A percentile compares a stretch with the other conserved stretches of the same genome.
Evolutionary conservation across 352 stramenopile genomes (phyloP).

Genomic region (Phytopythium litorale): DNA sequence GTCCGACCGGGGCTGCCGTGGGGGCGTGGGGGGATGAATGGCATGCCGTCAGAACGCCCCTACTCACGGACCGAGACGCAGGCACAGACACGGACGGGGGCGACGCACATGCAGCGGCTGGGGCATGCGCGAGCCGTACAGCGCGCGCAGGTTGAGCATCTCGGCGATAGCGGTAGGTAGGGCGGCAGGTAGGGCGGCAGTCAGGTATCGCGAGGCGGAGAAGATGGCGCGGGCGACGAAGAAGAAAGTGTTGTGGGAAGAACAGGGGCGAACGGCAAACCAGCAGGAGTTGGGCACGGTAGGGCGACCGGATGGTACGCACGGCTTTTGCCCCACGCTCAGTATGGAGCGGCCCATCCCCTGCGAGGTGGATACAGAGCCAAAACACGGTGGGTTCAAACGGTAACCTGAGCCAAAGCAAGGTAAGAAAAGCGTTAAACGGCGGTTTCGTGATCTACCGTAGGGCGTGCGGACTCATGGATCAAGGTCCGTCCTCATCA

Average conservation of each 20-base stretch:
- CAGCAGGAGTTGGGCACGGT: no score
- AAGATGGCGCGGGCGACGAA: no score
- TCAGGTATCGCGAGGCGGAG: no score
- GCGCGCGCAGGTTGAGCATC: conserved; percentile 73
- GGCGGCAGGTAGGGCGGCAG: neutral
- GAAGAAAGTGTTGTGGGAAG: no score
- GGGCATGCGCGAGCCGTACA: conserved; percentile 78
- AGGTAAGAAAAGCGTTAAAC: neutral
- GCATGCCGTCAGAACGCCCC: neutral
- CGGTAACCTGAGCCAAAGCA: neutral
- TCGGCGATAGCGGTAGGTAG: neutral
- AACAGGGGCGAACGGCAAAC: no score
- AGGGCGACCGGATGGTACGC: no score
- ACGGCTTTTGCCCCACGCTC: neutral
- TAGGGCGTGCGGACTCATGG: no score
- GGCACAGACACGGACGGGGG: neutral
- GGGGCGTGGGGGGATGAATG: neutral
- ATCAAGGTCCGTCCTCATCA: no score
- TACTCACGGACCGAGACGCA: neutral
- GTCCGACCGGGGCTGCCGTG: conserved; percentile 54
- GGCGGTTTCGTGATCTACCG: no score
- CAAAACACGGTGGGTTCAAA: neutral
- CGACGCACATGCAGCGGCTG: conserved; percentile 64
- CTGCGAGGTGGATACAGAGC: neutral
- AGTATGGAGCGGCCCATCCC: neutral